These are phyloP conservation scores for Oryza australiensis DNA, from an alignment of 176 grass and related monocot genomes.

Conservation along the genomic window DNA sequence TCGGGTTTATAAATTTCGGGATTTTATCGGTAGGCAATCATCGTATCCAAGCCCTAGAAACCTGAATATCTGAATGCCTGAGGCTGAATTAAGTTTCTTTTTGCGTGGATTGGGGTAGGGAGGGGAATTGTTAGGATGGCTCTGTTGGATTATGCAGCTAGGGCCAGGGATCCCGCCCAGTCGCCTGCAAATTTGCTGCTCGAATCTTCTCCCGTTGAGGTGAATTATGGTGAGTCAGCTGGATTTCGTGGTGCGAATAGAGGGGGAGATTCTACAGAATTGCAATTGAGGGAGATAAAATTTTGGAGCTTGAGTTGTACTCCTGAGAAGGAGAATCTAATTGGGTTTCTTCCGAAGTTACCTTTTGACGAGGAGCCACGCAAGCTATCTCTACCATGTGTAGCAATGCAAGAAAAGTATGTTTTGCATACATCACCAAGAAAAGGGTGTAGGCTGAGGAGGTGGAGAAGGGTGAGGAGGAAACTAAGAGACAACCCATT, in stretches of 20 bases:
- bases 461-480: slow-evolving; percentile 60
- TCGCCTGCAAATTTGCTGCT: not conserved
- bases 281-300: not conserved
- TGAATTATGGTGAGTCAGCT: not conserved
- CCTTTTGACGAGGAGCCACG: not conserved
- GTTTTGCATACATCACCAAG: not conserved
- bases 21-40: not conserved
- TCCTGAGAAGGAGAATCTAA: not conserved
- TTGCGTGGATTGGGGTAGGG: slow-evolving; percentile 4
- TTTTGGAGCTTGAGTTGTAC: not conserved
- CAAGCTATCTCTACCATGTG: slow-evolving; percentile 9
- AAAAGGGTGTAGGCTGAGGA: slow-evolving; percentile 38
- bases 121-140: slow-evolving; percentile 2
- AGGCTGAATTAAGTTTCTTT: not conserved
- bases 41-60: slow-evolving; percentile 6
- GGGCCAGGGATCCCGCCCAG: not conserved
- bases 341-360: slow-evolving; percentile 18
- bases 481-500: slow-evolving; percentile 41
- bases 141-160: not conserved
- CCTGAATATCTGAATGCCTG: not conserved
- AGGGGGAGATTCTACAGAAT: not conserved
- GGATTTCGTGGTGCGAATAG: not conserved
- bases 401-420: slow-evolving; percentile 29
- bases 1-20: slow-evolving; percentile 34
- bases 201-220: not conserved